These are phyloP conservation scores for Botryosphaeria dothidea DNA, from an alignment of 2,329 filamentous ascomycete genomes.

Conservation along the genomic window DNA sequence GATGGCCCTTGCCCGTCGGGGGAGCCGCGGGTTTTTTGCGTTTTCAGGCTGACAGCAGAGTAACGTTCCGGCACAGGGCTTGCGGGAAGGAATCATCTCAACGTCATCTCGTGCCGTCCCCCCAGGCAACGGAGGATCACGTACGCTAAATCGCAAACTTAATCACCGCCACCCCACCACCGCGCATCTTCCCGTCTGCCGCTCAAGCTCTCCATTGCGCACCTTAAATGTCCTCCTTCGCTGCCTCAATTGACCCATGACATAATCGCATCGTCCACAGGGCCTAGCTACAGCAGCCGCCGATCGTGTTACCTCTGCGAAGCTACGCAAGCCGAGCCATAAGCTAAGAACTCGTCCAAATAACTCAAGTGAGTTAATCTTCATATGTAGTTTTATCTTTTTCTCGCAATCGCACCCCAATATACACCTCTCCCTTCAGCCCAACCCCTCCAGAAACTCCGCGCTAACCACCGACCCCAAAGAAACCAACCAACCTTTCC, in stretches of 20 bases:
- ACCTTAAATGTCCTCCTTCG: background rate
- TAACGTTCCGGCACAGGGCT: background rate
- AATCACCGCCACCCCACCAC: background rate
- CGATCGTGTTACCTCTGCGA: background rate
- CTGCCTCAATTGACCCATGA: background rate
- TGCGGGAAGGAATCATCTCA: background rate
- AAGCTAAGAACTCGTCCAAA: background rate
- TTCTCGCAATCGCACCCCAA: no score
- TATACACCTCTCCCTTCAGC: no score
- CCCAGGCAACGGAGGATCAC: background rate
- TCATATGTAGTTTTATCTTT: no score
- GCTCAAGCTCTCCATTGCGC: background rate
- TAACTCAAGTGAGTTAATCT: background rate
- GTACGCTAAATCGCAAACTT: background rate
- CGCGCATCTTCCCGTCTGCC: background rate
- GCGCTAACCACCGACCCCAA: no score
- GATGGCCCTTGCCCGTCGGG: constrained; percentile 6
- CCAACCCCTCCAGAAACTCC: no score
- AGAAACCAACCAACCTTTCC: no score
- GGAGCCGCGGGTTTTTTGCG: background rate
- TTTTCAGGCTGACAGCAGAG: background rate
- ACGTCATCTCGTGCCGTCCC: constrained; percentile 4
- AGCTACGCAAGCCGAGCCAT: background rate
- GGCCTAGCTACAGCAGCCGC: background rate
- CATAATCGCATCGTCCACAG: background rate